Evolutionary conservation across 257 asterid genomes (phyloP), one percentile per base, ranked within the genome.

Genomic region (Penstemon barbatus): DNA sequence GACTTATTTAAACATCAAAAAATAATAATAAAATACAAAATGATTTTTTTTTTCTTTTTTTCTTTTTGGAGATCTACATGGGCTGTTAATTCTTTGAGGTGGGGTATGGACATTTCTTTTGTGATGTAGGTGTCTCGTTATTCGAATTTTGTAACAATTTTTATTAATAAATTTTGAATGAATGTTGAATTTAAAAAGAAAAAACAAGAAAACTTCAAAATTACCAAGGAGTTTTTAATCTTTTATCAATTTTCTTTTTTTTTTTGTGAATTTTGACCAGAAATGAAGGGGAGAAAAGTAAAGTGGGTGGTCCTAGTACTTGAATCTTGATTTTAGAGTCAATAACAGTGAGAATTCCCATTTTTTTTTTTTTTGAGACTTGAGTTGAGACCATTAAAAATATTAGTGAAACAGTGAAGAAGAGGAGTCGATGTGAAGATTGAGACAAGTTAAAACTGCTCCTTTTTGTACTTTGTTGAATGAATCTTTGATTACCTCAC

Each of bases 321-420:
- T 79, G 69, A 74, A 68, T 72, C 74, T 80, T 74, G 74, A 71
- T 57, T 77, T 60, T 61, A 40, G 76, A 57, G 72, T 65, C 78
- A 62, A 51, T 79, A 25, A 25, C 68, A 52, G 65, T 15, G 18
- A 15, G 18, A 15, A 15, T 15, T 15, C 18, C 18, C 18, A 15
- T 15, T 15, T 15, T 15, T 15, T 15, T 15, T 15, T 15, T 15
- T 15, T 15, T 15, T 15, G 18, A 15, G 18, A 15, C 18, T 15
- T 15, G 18, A 15, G 18, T 15, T 15, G 18, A 15, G 33, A 25
- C 33, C 33, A 25, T 25, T 25, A 25, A 25, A 33, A 5, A 15
- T 36, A 39, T 44, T 45, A 41, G 57, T 57, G 49, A 62, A 66
- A 39, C 18, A 78, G 62, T 70, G 73, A 45, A 56, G 43, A 44